A percentile compares a stretch with the other conserved stretches of the same genome.
Conservation (phyloP, 169 alveolate species). For the Fabrea salina region DNA sequence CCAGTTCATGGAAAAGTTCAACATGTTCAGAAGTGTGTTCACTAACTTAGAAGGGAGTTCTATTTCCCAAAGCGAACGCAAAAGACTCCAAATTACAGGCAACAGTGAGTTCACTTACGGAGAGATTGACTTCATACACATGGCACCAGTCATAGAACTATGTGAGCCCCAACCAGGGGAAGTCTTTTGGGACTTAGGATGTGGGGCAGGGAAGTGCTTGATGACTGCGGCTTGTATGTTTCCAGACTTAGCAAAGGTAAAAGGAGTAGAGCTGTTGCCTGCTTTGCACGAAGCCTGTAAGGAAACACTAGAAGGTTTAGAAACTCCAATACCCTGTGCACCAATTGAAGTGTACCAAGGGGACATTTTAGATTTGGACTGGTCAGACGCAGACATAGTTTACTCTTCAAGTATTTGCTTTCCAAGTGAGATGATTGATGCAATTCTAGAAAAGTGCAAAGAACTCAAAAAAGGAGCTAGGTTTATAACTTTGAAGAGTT, state of each 20-base stretch:
- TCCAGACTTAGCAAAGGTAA: conserved; percentile 29
- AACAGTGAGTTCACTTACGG: conserved; percentile 50
- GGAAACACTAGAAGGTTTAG: background rate
- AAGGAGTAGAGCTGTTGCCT: conserved; percentile 46
- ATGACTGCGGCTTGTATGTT: conserved; percentile 20
- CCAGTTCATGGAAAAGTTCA: background rate
- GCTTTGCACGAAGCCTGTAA: conserved; percentile 33
- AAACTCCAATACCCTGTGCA: background rate
- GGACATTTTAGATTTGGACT: conserved; percentile 41
- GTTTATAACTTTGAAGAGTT: conserved; percentile 37
- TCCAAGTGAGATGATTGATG: conserved; percentile 51
- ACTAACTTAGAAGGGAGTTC: background rate
- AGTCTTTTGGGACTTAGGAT: conserved; percentile 58
- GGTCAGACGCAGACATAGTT: conserved; percentile 54
- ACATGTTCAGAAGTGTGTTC: background rate
- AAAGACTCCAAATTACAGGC: conserved; percentile 29
- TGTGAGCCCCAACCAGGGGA: conserved; percentile 48
- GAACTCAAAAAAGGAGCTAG: conserved; percentile 46
- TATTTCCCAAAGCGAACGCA: conserved; percentile 31
- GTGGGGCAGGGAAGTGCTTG: conserved; percentile 57
- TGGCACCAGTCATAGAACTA: conserved; percentile 36
- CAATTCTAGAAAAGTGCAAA: conserved; percentile 27
- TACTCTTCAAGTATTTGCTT: conserved; percentile 50
- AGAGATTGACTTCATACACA: conserved; percentile 41
- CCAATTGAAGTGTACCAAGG: conserved; percentile 39